These are phyloP conservation scores for Alloascoidea africana DNA, from an alignment of 805 yeast species.

Conservation along the genomic window DNA sequence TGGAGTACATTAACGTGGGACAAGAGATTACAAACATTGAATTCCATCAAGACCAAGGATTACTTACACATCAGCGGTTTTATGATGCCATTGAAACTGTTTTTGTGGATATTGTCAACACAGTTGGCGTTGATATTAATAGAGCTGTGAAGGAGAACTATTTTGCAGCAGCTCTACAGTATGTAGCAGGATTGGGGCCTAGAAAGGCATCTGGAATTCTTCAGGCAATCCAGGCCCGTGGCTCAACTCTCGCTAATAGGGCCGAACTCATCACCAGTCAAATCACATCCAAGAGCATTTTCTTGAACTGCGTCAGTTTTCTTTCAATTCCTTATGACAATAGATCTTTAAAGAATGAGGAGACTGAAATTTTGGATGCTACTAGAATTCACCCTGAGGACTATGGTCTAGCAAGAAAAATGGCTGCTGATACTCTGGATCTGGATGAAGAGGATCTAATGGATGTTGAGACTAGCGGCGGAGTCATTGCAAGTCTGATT, in stretches of 20 bases:
- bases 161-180: constrained; percentile 56
- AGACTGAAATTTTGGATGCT: constrained; percentile 71
- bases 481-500: constrained; percentile 60
- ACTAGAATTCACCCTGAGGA: constrained; percentile 98
- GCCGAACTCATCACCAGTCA: constrained; percentile 75
- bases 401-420: constrained; percentile 86
- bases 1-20: constrained; percentile 74
- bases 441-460: constrained; percentile 87
- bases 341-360: constrained; percentile 33
- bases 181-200: constrained; percentile 86
- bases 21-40: constrained; percentile 54
- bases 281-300: constrained; percentile 64
- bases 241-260: constrained; percentile 50
- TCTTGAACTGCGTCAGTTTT: constrained; percentile 87
- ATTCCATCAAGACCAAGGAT: constrained; percentile 51
- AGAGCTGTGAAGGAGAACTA: constrained; percentile 71
- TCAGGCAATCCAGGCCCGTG: constrained; percentile 59
- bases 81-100: constrained; percentile 58
- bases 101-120: constrained; percentile 78
- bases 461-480: constrained; percentile 67
- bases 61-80: constrained; percentile 50
- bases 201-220: constrained; percentile 83
- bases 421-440: constrained; percentile 97
- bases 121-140: constrained; percentile 89
- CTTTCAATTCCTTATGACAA: constrained; percentile 61